phyloP scores from a whole-genome alignment of 352 stramenopile genomes.

The Phytopythium delawarense region DNA sequence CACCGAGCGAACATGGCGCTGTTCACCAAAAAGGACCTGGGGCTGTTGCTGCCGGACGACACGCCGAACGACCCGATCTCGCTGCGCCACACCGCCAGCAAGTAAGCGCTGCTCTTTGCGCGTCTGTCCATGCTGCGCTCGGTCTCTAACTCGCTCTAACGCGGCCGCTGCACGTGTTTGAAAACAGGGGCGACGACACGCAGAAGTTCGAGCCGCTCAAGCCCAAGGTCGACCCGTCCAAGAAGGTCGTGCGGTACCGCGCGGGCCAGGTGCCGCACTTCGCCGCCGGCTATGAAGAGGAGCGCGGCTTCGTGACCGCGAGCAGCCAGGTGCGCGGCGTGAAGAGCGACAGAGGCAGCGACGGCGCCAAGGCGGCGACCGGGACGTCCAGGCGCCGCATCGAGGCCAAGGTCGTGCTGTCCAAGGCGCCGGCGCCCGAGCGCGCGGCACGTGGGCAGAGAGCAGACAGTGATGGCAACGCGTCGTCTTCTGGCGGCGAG shows the following conservation, averaged over 20 bases:
- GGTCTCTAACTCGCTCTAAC: neutral
- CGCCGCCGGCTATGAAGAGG: constrained; percentile 67
- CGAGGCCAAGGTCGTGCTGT: constrained; percentile 52
- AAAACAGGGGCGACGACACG: constrained; percentile 47
- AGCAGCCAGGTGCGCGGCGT: constrained; percentile 51
- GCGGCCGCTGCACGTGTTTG: neutral
- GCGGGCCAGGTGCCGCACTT: constrained; percentile 80
- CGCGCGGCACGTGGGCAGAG: neutral
- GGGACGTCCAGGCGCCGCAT: constrained; percentile 36
- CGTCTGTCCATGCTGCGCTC: neutral
- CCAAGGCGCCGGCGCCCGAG: constrained; percentile 11
- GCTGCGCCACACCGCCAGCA: constrained; percentile 69
- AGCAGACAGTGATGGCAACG: constrained; percentile 5
- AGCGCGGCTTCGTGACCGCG: constrained; percentile 72
- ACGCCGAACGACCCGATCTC: constrained; percentile 73
- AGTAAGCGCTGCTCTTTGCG: constrained; percentile 17
- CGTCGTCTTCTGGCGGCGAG: constrained; percentile 19
- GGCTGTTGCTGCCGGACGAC: constrained; percentile 76
- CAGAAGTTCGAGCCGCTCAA: constrained; percentile 74
- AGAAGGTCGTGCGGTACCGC: constrained; percentile 80
- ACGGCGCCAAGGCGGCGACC: constrained; percentile 11
- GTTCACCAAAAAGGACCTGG: constrained; percentile 88
- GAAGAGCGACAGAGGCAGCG: constrained; percentile 11
- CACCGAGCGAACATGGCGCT: constrained; percentile 44
- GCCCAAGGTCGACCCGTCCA: constrained; percentile 75